A percentile compares a stretch with the other conserved stretches of the same genome.
Evolutionary conservation across 2,329 filamentous ascomycete genomes (phyloP).

Genomic region (Aspergillus brunneoviolaceus): DNA sequence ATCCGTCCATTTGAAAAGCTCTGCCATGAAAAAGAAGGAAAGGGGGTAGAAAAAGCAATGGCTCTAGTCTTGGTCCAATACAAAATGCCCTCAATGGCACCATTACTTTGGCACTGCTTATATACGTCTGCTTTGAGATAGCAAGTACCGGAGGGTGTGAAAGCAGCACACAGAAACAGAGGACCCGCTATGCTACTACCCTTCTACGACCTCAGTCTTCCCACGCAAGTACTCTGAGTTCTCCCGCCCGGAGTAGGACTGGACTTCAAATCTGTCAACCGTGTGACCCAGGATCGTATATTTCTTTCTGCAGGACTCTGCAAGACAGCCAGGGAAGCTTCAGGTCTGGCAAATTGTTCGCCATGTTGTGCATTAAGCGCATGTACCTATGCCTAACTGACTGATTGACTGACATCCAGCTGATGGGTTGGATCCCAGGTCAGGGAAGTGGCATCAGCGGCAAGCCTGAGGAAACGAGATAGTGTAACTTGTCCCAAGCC

Average conservation of each 20-base stretch:
- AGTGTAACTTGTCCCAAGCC: conserved; percentile 4
- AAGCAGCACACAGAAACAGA: background rate
- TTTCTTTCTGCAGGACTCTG: background rate
- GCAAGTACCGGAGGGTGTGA: background rate
- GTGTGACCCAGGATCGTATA: conserved; percentile 3
- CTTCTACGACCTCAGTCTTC: background rate
- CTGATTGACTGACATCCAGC: background rate
- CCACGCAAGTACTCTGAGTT: background rate
- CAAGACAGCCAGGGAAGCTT: conserved; percentile 1
- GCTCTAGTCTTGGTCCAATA: background rate
- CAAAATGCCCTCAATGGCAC: background rate
- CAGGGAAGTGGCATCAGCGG: background rate
- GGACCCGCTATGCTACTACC: background rate
- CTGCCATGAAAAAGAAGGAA: no score
- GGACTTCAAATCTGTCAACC: background rate
- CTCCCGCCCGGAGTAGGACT: background rate
- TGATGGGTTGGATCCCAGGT: background rate
- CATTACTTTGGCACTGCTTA: background rate
- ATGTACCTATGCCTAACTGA: background rate
- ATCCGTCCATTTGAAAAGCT: conserved; percentile 7
- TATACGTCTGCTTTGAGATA: background rate
- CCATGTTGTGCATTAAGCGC: background rate
- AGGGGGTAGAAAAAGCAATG: background rate
- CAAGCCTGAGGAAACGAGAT: background rate
- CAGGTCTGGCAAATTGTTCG: background rate